Evolutionary conservation across 2,329 filamentous ascomycete genomes (phyloP), one percentile per base, ranked within the genome.

Genomic region (Coniella lustricola): DNA sequence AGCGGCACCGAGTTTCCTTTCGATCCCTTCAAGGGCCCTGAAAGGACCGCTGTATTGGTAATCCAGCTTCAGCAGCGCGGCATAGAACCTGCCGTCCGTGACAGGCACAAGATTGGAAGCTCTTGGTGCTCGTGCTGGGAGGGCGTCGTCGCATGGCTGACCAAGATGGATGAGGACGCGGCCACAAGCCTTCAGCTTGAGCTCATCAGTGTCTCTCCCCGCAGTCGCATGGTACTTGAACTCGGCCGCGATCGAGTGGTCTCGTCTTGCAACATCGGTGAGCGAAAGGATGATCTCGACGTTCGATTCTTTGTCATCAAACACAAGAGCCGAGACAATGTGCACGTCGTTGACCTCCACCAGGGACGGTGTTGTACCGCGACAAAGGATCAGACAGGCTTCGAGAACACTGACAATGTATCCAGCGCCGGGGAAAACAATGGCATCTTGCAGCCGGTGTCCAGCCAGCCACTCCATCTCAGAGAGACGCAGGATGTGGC

Each of bases 401-500:
- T 61, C 58, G 0, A 62, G 8, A 7, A 51, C 55, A 25, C 49
- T 53, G 10, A 51, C 48, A 21, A 56, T 48, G 37, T 59, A 61
- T 0, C 54, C 57, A 0, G 58, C 46, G 1, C 53, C 62, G 0
- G 72, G 71, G 22, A 70, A 71, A 0, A 74, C 56, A 7, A 62
- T 54, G 13, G 67, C 55, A 0, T 59, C 57, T 14, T 66, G 58
- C 9, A 60, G 29, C 3, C 52, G 46, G 33, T 75, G 70, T 7
- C 68, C 63, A 0, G 48, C 29, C 2, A 74, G 53, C 72, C 71
- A 74, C 1, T 60, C 54, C 0, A 64, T 46, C 16, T 65, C 59
- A 1, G 49, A 39, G 0, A 55, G 42, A 3, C 51, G 51, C 4
- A 64, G 49, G 4, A 58, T 33, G 35, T 63, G 59, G 3, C 44